Conservation (phyloP, 2,329 filamentous ascomycete genomes). For the Paecilomyces niveus region DNA sequence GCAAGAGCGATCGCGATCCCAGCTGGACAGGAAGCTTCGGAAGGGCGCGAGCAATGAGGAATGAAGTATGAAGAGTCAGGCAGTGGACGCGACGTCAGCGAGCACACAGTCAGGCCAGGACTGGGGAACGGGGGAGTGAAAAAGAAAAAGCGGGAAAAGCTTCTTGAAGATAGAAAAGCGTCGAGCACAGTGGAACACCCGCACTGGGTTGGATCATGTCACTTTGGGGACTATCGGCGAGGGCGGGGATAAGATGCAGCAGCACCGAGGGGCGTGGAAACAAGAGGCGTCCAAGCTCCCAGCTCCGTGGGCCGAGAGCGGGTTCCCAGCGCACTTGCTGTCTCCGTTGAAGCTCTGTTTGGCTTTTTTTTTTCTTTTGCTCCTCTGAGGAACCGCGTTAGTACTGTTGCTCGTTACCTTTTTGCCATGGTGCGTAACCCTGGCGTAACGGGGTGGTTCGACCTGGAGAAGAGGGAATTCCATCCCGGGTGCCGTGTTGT, state of each 20-base stretch:
- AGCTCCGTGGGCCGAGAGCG: background rate
- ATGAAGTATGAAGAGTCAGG: constrained; percentile 9
- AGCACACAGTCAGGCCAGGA: background rate
- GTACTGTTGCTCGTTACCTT: background rate
- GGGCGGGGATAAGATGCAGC: constrained; percentile 21
- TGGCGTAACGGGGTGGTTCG: background rate
- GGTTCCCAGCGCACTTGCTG: background rate
- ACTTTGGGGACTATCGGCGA: constrained; percentile 10
- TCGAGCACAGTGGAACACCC: background rate
- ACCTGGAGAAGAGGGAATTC: background rate
- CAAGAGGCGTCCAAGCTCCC: constrained; percentile 4
- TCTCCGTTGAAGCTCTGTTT: background rate
- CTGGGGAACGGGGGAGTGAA: constrained; percentile 4
- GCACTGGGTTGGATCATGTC: constrained; percentile 10
- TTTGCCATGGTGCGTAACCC: background rate
- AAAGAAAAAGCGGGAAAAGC: constrained; percentile 2
- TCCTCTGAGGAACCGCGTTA: background rate
- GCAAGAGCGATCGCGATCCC: background rate
- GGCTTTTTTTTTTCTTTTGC: background rate
- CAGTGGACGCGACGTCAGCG: background rate
- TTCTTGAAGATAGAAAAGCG: background rate
- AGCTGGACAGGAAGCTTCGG: background rate
- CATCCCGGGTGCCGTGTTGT: background rate
- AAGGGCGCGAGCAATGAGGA: constrained; percentile 4
- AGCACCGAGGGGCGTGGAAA: constrained; percentile 22